Base-by-base conservation (phyloP, 2,329 filamentous ascomycete genomes). In the Trichophyton mentagrophytes region DNA sequence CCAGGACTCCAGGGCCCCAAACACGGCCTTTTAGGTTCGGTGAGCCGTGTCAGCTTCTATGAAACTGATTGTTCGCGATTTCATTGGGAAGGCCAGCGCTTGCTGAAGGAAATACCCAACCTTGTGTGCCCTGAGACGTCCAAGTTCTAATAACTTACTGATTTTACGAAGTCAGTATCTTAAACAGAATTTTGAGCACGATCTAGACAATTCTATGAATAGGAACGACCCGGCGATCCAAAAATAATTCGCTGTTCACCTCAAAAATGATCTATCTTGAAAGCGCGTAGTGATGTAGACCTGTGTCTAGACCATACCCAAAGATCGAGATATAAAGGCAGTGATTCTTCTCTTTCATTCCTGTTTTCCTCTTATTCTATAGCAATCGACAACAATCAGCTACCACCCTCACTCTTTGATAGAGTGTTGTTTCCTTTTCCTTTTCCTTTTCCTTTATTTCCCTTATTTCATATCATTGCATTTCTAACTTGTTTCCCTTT, bases 21-120 rank as follows among this genome's bases (percentile, higher is more conserved):
- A n/a, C 51, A 36, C 33, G 51, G 8, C 51, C 27, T n/a, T 33
- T 55, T 33, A 22, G 46, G 25, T 36, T 30, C 9, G n/a, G 5
- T 36, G 51, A 55, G 51, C 51, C 51, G 51, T 55, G 51, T 55
- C 27, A 36, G 51, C 20, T 55, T 55, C 51, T 36, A 55, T 17
- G 51, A 36, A 55, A 36, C 51, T 7, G 25, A 36, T 3, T 36
- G 27, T 36, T 55, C 51, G 30, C 7, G n/a, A 55, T 55, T 15
- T 15, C n/a, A 55, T 55, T 55, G 51, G 51, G 17, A 55, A n/a
- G 3, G 15, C 15, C 51, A 36, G 51, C 51, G 51, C 51, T 27
- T 36, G 27, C 51, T 55, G 51, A 38, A 22, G 51, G 4, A 27
- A 55, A 55, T 36, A 33, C 51, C 27, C 51, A 33, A 55, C 33